These are phyloP conservation scores for Coleophoma cylindrospora DNA, from an alignment of 2,329 filamentous ascomycete genomes.

Conservation along the genomic window DNA sequence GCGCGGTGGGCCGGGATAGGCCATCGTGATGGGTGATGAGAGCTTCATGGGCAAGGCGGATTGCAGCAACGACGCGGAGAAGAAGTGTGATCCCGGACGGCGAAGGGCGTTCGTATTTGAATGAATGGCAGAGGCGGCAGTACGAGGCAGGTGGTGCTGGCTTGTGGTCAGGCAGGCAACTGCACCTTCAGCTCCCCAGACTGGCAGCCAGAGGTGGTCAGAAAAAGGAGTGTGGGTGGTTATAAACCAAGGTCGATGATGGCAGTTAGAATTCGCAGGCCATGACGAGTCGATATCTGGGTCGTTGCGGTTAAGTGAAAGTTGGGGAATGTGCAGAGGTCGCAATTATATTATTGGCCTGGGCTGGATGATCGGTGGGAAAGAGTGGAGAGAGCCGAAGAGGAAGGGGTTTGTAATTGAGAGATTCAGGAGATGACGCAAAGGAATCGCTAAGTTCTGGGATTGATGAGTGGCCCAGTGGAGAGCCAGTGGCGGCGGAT, in stretches of 20 bases:
- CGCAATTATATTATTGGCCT: too few relatives aligned
- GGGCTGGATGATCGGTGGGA: too few relatives aligned
- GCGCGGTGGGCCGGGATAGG: constrained; percentile 21
- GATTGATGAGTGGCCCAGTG: too few relatives aligned
- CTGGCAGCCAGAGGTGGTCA: not conserved
- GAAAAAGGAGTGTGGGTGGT: not conserved
- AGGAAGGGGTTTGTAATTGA: too few relatives aligned
- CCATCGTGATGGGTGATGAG: constrained; percentile 21
- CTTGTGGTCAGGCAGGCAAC: not conserved
- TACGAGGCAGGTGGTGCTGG: not conserved
- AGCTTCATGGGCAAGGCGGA: constrained; percentile 14
- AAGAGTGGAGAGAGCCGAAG: too few relatives aligned
- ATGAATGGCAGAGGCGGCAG: not conserved
- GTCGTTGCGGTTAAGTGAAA: too few relatives aligned
- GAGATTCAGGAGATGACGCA: too few relatives aligned
- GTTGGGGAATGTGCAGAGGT: too few relatives aligned
- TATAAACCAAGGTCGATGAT: not conserved
- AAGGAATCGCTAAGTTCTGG: too few relatives aligned
- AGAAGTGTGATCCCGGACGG: not conserved
- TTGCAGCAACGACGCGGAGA: not conserved
- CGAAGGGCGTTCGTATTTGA: not conserved
- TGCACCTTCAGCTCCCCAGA: not conserved
- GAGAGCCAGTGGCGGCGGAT: too few relatives aligned
- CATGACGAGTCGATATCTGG: not conserved
- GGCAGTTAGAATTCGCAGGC: not conserved